These are phyloP conservation scores for Golubevia pallescens DNA, from an alignment of 1,284 basidiomycete species.

Conservation along the genomic window DNA sequence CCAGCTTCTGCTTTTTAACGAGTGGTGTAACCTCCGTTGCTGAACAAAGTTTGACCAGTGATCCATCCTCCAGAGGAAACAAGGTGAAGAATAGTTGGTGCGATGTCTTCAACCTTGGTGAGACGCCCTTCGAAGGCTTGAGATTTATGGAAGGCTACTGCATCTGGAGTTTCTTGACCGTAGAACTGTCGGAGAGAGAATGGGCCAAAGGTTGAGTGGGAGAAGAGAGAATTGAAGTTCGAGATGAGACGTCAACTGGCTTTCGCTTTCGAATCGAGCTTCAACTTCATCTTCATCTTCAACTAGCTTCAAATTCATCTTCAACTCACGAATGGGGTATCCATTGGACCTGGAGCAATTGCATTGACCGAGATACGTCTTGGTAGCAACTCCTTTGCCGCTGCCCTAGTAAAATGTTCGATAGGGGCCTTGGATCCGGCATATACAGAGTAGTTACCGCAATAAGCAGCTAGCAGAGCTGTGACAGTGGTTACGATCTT, in stretches of 20 bases:
- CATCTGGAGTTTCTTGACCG: neutral
- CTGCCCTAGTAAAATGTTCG: conserved; percentile 10
- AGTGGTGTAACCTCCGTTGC: conserved; percentile 7
- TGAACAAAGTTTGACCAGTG: conserved; percentile 8
- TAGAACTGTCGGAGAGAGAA: too few species aligned
- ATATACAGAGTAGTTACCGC: conserved; percentile 6
- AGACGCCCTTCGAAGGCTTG: conserved; percentile 5
- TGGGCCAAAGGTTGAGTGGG: too few species aligned
- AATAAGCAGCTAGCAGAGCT: conserved; percentile 6
- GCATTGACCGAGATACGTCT: conserved; percentile 7
- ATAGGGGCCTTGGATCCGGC: conserved; percentile 13
- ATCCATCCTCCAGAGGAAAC: conserved; percentile 2
- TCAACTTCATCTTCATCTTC: too few species aligned
- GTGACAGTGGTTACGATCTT: conserved; percentile 10
- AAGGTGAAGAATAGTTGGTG: conserved; percentile 3
- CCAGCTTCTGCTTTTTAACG: too few species aligned
- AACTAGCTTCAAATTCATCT: too few species aligned
- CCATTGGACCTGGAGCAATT: conserved; percentile 6
- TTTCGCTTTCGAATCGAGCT: too few species aligned
- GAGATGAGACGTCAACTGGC: too few species aligned
- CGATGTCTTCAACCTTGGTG: conserved; percentile 6
- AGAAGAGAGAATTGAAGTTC: too few species aligned
- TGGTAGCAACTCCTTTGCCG: too few species aligned
- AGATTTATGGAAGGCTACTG: conserved; percentile 7
- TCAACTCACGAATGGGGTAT: conserved; percentile 8